Base-by-base conservation (phyloP, 805 yeast species). In the Monosporozyma aquatica region DNA sequence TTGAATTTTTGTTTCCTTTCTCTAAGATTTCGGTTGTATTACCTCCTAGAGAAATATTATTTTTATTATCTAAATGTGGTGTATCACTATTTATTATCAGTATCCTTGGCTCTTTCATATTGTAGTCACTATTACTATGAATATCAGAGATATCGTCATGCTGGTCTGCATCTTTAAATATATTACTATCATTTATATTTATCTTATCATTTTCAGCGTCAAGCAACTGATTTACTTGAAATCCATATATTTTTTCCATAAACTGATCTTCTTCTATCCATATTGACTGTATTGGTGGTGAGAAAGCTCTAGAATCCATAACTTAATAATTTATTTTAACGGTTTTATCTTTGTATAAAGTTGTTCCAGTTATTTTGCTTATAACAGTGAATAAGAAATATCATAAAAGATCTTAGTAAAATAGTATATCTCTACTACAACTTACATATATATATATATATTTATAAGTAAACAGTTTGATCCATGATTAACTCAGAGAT, bases 211-310 rank as follows among this genome's bases (percentile, higher is more conserved):
- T n/a, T n/a, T 24, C 18, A 14, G 29, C 20, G 7, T 39, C 36
- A 13, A 39, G 13, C 10, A 39, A 17, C 14, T 40, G 43, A 14
- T 46, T 42, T 18, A 40, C 55, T 41, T 58, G 61, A 11, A 57
- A 41, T 17, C 59, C 58, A 44, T 61, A 59, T 29, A 66, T 51
- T 43, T 66, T 66, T 30, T 56, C 60, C n/a, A 52, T 54, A 28
- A 57, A 60, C 32, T 57, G 52, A 38, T 65, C 69, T 32, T 67
- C 70, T 40, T 66, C 71, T 25, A 67, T 44, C 71, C 71, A 67
- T 40, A 66, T 66, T 21, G 71, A 67, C 41, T 60, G 62, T 66
- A 67, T 67, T 37, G 54, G 61, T 17, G 59, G 61, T 27, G 54
- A 23, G 8, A 23, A 33, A 5, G 21, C 4, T 3, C 28, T 17